Evolutionary conservation across 2,329 filamentous ascomycete species (phyloP), one percentile per base, ranked within the genome.

Genomic region (Zymoseptoria passerinii): DNA sequence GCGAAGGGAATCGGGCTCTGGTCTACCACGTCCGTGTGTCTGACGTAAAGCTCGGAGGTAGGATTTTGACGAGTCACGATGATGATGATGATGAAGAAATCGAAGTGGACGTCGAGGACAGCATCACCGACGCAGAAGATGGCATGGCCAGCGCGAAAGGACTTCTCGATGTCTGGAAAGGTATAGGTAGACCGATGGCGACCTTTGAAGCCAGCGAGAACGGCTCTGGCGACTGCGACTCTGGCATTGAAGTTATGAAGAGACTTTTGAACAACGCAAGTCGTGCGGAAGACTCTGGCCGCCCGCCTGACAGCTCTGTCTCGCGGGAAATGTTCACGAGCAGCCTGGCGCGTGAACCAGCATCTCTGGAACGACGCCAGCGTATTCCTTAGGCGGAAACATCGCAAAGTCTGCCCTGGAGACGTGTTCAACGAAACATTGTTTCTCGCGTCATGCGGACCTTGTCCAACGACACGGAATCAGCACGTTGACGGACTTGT

Each of bases 1-100:
- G 83, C 53, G 91, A 96, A 66, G 94, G 88, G 5, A 88, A 86
- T 69, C 92, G 90, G 70, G 94, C 94, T 0, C 80, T 99, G 1
- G 87, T 88, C 52, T 96, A 96, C 70, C 81, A 83, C 58, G 89
- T 96, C 27, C 82, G 82, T 28, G 83, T 88, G 8, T 89, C 85
- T 64, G 92, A 97, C 68, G 80, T 95, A 35, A 83, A 89, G 66
- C 76, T 96, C 3, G 90, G 91, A 10, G 91, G 91, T 0, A 83
- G 90, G 20, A 88, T 96, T 1, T 78, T 96, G 3, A 79, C 82
- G 2, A 79, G 81, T 0, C 88, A 92, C 62, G 66, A 68, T 19
- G 70, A 70, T 3, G 64, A 68, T 16, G 67, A 67, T 9, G 59
- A 63, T 51, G 64, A 67, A 48, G 65, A 67, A 53, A 62, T 68